phyloP scores from a whole-genome alignment of 1,139 yeast species.

The Schwanniomyces etchellsii region DNA sequence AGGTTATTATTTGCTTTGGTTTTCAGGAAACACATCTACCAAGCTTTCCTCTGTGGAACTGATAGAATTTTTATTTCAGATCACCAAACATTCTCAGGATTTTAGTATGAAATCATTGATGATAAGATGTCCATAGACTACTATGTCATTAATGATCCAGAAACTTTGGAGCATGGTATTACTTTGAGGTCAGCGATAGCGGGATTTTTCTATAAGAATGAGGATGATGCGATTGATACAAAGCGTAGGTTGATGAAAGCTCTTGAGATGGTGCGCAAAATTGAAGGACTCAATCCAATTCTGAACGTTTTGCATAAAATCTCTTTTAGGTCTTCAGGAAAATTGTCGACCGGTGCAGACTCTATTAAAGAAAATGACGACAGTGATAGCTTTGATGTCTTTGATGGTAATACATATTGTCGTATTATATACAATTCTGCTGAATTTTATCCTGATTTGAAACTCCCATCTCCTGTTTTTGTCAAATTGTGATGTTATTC shows the following conservation, averaged over 20 bases:
- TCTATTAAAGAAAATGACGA: neutral
- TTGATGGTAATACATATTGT: slow-evolving; percentile 3
- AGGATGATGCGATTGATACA: slow-evolving; percentile 1
- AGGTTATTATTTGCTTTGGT: slow-evolving; percentile 4
- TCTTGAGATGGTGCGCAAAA: neutral
- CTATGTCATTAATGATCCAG: slow-evolving; percentile 9
- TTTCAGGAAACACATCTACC: slow-evolving; percentile 4
- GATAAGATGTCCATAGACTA: slow-evolving; percentile 2
- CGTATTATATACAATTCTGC: slow-evolving; percentile 2
- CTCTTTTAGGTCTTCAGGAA: slow-evolving; percentile 1
- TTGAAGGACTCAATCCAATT: slow-evolving; percentile 3
- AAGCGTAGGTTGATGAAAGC: slow-evolving; percentile 1
- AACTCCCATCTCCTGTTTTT: slow-evolving; percentile 3
- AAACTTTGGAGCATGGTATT: slow-evolving; percentile 10
- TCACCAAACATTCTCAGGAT: slow-evolving; percentile 3
- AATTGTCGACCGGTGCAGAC: slow-evolving; percentile 1
- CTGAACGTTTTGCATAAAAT: slow-evolving; percentile 3
- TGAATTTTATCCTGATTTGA: slow-evolving; percentile 2
- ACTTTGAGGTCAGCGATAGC: slow-evolving; percentile 4
- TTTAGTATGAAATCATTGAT: slow-evolving; percentile 2
- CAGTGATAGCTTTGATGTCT: slow-evolving; percentile 1
- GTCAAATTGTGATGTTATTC: slow-evolving; percentile 4
- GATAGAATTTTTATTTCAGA: slow-evolving; percentile 3
- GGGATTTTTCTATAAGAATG: slow-evolving; percentile 3
- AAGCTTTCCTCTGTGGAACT: slow-evolving; percentile 6